phyloP scores from a whole-genome alignment of 2,329 filamentous ascomycete genomes.

The Didymellaceae sp. region DNA sequence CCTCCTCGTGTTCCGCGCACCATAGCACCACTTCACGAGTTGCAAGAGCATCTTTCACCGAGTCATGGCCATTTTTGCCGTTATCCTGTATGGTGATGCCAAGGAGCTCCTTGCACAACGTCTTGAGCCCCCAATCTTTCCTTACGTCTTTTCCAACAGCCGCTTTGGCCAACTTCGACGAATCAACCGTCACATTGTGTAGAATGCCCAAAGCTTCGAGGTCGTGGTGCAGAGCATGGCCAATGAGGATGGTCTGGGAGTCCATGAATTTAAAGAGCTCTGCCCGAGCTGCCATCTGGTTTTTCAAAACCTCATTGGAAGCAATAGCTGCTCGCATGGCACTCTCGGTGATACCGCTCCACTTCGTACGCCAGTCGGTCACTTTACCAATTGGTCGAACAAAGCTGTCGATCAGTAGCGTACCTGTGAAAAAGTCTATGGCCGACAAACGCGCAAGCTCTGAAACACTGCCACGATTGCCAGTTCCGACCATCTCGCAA shows the following conservation, averaged over 20 bases:
- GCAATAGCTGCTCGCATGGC: conserved; percentile 32
- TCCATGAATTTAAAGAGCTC: conserved; percentile 54
- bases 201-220: conserved; percentile 53
- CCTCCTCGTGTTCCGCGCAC: conserved; percentile 3
- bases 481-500: conserved; percentile 17
- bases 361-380: conserved; percentile 48
- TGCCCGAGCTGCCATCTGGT: conserved; percentile 54
- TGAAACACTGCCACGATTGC: background rate
- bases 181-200: conserved; percentile 55
- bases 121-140: conserved; percentile 4
- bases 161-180: conserved; percentile 50
- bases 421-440: conserved; percentile 56
- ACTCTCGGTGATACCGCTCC: conserved; percentile 49
- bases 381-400: conserved; percentile 48
- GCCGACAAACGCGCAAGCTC: conserved; percentile 50
- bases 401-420: conserved; percentile 54
- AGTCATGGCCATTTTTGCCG: conserved; percentile 2
- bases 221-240: conserved; percentile 57
- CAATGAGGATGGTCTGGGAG: conserved; percentile 55
- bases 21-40: conserved; percentile 14
- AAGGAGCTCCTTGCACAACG: conserved; percentile 6
- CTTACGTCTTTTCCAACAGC: conserved; percentile 32
- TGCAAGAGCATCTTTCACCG: conserved; percentile 13
- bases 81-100: conserved; percentile 2
- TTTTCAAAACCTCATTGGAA: conserved; percentile 43